Conservation (phyloP, 2,329 filamentous ascomycete species). For the Tolypocladium inflatum region DNA sequence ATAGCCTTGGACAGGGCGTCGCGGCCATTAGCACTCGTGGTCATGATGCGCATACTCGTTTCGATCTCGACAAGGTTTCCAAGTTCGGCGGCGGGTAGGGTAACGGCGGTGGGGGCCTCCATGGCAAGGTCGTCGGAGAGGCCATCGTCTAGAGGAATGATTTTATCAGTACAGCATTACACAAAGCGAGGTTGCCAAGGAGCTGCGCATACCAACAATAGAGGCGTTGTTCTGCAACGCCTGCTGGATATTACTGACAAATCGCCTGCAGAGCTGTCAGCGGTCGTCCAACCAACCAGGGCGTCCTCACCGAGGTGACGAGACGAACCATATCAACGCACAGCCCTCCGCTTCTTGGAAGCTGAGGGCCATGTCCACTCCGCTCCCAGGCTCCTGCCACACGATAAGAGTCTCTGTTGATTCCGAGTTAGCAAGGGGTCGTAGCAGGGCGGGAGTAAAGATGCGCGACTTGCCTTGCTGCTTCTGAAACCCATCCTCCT, state of each 20-base stretch:
- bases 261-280: conserved; percentile 56
- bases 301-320: neutral
- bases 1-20: conserved; percentile 85
- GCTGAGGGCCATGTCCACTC: conserved; percentile 92
- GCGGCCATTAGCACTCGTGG: conserved; percentile 62
- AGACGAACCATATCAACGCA: conserved; percentile 71
- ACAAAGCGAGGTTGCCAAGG: neutral
- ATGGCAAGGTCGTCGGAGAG: conserved; percentile 78
- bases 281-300: neutral
- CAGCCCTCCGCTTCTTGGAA: conserved; percentile 97
- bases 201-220: neutral
- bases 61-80: conserved; percentile 79
- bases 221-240: conserved; percentile 44
- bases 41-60: conserved; percentile 70
- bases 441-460: conserved; percentile 3
- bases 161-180: neutral
- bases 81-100: conserved; percentile 72
- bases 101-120: conserved; percentile 61
- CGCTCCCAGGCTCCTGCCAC: conserved; percentile 80
- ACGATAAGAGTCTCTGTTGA: conserved; percentile 85
- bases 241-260: conserved; percentile 78
- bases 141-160: conserved; percentile 55
- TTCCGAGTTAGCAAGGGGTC: conserved; percentile 15
- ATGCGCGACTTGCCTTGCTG: conserved; percentile 65
- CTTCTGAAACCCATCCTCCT: conserved; percentile 95